Percentiles rank a stretch among this genome's conserved stretches.
Conservation (phyloP, 345 rosid species). For the Euclidium syriacum region DNA sequence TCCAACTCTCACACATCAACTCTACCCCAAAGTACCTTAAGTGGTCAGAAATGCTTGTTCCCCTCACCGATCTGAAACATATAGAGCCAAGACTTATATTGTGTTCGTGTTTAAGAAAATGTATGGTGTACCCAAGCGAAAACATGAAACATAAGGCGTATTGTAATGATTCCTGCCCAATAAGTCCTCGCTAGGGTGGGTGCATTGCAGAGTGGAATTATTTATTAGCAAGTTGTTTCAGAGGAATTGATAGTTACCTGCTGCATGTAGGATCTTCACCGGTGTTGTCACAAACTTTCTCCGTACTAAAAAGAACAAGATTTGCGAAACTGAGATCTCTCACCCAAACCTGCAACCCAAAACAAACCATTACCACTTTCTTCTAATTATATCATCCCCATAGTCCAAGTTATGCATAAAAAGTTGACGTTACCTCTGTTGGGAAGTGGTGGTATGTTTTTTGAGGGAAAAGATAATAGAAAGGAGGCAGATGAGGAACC, state of each 20-base stretch:
- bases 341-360: conserved; percentile 25
- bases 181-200: not conserved
- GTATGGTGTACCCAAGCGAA: not conserved
- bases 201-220: not conserved
- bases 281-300: conserved; percentile 69
- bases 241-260: conserved; percentile 38
- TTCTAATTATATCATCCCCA: no score
- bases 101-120: not conserved
- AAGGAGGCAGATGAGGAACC: conserved; percentile 95
- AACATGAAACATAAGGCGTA: not conserved
- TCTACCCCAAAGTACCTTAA: conserved; percentile 65
- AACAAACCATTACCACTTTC: not conserved
- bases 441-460: conserved; percentile 98
- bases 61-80: conserved; percentile 61
- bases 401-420: no score
- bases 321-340: conserved; percentile 6
- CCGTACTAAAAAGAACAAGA: conserved; percentile 35
- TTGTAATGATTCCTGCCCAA: not conserved
- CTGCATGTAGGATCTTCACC: conserved; percentile 85
- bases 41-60: conserved; percentile 74
- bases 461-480: conserved; percentile 54
- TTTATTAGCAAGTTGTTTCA: not conserved
- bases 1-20: conserved; percentile 48
- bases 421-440: conserved; percentile 54
- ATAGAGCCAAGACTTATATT: not conserved